Evolutionary conservation across 495 filamentous ascomycete genomes (phyloP).

Genomic region (Hypomontagnella submonticulosa): DNA sequence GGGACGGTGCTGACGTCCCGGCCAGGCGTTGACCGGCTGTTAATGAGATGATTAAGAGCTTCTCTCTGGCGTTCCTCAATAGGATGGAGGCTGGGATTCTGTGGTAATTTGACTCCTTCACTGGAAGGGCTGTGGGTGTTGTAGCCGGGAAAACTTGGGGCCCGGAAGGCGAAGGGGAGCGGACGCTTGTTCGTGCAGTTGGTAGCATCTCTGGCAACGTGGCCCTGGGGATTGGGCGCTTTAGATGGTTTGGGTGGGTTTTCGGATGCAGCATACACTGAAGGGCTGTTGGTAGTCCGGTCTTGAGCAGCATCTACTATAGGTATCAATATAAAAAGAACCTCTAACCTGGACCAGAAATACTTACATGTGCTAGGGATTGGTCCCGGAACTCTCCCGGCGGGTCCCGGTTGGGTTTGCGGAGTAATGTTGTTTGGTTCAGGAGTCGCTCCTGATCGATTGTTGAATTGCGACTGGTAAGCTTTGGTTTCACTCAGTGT

Average conservation of each 20-base stretch:
- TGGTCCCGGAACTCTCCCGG: constrained; percentile 7
- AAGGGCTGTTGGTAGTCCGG: constrained; percentile 40
- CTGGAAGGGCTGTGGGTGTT: constrained; percentile 32
- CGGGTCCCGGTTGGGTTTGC: not conserved
- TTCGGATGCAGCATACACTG: constrained; percentile 52
- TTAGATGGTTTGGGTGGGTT: not conserved
- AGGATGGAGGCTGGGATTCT: constrained; percentile 33
- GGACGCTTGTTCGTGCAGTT: not conserved
- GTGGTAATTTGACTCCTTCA: constrained; percentile 25
- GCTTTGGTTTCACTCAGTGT: constrained; percentile 3
- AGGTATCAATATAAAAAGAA: constrained; percentile 7
- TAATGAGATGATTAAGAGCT: constrained; percentile 45
- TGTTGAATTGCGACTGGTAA: constrained; percentile 41
- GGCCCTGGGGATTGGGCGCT: not conserved
- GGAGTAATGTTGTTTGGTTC: constrained; percentile 8
- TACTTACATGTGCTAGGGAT: constrained; percentile 35
- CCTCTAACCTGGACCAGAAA: not conserved
- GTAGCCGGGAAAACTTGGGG: not conserved
- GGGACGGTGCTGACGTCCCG: not conserved
- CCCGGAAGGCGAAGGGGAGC: not conserved
- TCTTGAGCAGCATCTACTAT: constrained; percentile 13
- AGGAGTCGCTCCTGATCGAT: constrained; percentile 44
- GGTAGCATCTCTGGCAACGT: not conserved
- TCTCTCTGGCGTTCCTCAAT: constrained; percentile 49
- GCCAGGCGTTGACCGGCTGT: not conserved